A percentile compares a stretch with the other conserved stretches of the same genome.
Evolutionary conservation across 1,139 yeast species (phyloP).

Genomic region (Kodamaea fungicola): DNA sequence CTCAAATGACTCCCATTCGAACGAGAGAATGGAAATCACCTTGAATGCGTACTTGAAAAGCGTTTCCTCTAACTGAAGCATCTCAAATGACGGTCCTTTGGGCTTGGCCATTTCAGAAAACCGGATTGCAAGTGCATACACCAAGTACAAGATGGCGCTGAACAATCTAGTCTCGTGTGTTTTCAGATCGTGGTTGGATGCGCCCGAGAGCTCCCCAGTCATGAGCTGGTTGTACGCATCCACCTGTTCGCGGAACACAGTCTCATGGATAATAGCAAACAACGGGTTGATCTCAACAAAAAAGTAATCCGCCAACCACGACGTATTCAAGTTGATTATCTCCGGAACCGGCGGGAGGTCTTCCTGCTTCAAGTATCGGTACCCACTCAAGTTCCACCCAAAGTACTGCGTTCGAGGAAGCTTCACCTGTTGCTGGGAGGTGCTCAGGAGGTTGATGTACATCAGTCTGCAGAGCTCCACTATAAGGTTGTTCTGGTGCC

Average conservation of each 20-base stretch:
- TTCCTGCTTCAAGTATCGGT: slow-evolving; percentile 44
- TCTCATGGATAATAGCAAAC: slow-evolving; percentile 52
- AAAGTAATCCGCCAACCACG: slow-evolving; percentile 35
- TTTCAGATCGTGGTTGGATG: slow-evolving; percentile 12
- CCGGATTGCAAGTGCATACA: slow-evolving; percentile 51
- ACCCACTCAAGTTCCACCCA: slow-evolving; percentile 68
- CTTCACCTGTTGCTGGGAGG: slow-evolving; percentile 33
- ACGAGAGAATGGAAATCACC: slow-evolving; percentile 47
- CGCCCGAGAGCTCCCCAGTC: slow-evolving; percentile 10
- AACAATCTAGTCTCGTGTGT: slow-evolving; percentile 43
- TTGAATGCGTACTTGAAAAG: slow-evolving; percentile 50
- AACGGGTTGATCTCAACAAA: slow-evolving; percentile 54
- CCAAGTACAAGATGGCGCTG: slow-evolving; percentile 48
- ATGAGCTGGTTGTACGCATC: slow-evolving; percentile 28
- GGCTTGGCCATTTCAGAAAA: slow-evolving; percentile 47
- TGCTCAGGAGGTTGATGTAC: slow-evolving; percentile 35
- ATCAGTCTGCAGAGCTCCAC: slow-evolving; percentile 42
- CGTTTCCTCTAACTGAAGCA: slow-evolving; percentile 43
- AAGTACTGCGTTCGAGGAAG: slow-evolving; percentile 58
- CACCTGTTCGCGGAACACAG: slow-evolving; percentile 52
- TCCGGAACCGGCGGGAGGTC: slow-evolving; percentile 36
- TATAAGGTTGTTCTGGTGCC: slow-evolving; percentile 50
- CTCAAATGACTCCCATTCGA: slow-evolving; percentile 69
- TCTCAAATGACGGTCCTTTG: slow-evolving; percentile 29
- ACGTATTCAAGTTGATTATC: slow-evolving; percentile 12